These are phyloP conservation scores for Penicillium tannophilum DNA, from an alignment of 495 filamentous ascomycete species.

Conservation along the genomic window DNA sequence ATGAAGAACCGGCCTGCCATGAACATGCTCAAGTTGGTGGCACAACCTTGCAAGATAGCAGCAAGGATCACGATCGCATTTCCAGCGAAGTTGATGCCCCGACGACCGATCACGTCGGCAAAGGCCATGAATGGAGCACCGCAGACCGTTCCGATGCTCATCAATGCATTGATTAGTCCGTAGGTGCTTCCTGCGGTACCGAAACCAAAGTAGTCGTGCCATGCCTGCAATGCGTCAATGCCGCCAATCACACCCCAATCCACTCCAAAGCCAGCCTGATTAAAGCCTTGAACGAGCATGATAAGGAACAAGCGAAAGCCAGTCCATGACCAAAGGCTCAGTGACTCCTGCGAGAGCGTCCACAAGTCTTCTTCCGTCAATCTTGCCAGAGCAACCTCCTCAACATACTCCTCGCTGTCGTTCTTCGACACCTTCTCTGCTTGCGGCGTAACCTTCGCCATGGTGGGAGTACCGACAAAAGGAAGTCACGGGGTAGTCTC, in stretches of 20 bases:
- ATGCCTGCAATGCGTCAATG: slow-evolving; percentile 33
- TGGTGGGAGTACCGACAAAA: background rate
- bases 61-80: slow-evolving; percentile 42
- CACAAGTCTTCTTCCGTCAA: slow-evolving; percentile 44
- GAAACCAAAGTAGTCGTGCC: slow-evolving; percentile 40
- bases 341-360: slow-evolving; percentile 34
- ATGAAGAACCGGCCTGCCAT: slow-evolving; percentile 46
- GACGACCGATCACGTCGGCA: slow-evolving; percentile 42
- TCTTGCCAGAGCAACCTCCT: slow-evolving; percentile 39
- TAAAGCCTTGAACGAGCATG: slow-evolving; percentile 45
- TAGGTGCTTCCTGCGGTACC: slow-evolving; percentile 30
- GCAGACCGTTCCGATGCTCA: slow-evolving; percentile 42
- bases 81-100: slow-evolving; percentile 42
- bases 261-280: slow-evolving; percentile 45
- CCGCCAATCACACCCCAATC: slow-evolving; percentile 48
- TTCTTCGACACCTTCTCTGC: slow-evolving; percentile 11
- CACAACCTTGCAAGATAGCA: slow-evolving; percentile 41
- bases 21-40: slow-evolving; percentile 36
- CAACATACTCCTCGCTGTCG: slow-evolving; percentile 27
- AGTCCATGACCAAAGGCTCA: slow-evolving; percentile 35
- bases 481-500: background rate
- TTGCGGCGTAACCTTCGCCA: background rate
- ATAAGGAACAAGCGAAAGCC: slow-evolving; percentile 37
- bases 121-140: slow-evolving; percentile 41
- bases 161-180: slow-evolving; percentile 40